These are phyloP conservation scores for Trypanosoma melophagium DNA, from an alignment of 208 protist genomes.

Conservation along the genomic window DNA sequence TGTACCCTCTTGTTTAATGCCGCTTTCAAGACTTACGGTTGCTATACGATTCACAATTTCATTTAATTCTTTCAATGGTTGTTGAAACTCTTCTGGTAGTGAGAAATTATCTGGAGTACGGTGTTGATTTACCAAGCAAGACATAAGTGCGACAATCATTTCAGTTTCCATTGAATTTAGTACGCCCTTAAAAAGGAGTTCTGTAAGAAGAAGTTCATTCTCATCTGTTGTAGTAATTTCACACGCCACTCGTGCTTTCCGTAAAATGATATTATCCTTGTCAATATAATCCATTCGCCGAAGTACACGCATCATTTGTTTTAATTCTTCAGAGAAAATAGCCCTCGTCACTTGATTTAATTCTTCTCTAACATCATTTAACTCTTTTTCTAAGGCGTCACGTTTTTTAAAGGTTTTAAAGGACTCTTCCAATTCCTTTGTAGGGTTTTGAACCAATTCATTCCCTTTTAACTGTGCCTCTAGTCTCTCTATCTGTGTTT, in stretches of 20 bases:
- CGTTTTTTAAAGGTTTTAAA: conserved; percentile 79
- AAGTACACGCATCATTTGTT: conserved; percentile 96
- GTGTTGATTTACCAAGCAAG: conserved; percentile 96
- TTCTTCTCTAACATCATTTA: conserved; percentile 74
- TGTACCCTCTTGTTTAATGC: conserved; percentile 89
- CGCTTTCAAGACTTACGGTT: conserved; percentile 91
- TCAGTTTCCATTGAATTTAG: conserved; percentile 97
- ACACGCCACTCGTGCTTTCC: conserved; percentile 97
- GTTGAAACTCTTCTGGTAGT: conserved; percentile 83
- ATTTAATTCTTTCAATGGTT: conserved; percentile 88
- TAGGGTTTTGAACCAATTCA: conserved; percentile 60
- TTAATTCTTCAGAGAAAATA: conserved; percentile 95
- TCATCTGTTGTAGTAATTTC: conserved; percentile 98
- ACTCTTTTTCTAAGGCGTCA: conserved; percentile 57
- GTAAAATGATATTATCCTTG: conserved; percentile 96
- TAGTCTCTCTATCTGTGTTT: conserved; percentile 83
- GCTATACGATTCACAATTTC: conserved; percentile 92
- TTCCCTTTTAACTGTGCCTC: conserved; percentile 81
- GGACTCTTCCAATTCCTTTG: conserved; percentile 47
- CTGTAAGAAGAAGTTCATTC: conserved; percentile 97
- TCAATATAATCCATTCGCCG: conserved; percentile 96
- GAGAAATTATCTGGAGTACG: conserved; percentile 89
- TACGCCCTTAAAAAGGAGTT: conserved; percentile 98
- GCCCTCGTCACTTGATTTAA: conserved; percentile 83
- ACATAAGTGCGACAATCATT: conserved; percentile 95